These are phyloP conservation scores for Mycena crocata DNA, from an alignment of 768 basidiomycete genomes.

Conservation along the genomic window DNA sequence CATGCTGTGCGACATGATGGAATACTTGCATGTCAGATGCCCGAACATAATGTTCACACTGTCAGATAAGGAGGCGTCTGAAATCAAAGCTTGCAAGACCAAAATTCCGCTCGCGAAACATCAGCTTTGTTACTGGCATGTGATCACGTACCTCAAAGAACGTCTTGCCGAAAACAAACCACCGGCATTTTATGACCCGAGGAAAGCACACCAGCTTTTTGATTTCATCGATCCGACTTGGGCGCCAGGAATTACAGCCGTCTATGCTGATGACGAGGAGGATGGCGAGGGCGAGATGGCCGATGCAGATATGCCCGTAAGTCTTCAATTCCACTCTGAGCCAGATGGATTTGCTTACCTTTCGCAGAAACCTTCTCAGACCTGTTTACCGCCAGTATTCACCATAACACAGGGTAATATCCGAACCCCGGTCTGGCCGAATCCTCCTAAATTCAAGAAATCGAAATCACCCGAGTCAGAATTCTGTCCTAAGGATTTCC, in stretches of 20 bases:
- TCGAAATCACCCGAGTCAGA: conserved; percentile 9
- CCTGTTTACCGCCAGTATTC: conserved; percentile 31
- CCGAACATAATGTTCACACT: conserved; percentile 41
- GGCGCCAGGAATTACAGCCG: conserved; percentile 34
- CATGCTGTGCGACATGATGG: conserved; percentile 35
- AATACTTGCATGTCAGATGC: conserved; percentile 26
- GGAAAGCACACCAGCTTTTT: conserved; percentile 31
- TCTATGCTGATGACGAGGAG: conserved; percentile 26
- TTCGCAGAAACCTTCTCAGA: conserved; percentile 2
- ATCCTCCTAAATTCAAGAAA: conserved; percentile 24
- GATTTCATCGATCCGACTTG: conserved; percentile 40
- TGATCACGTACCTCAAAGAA: conserved; percentile 37
- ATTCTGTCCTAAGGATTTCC: conserved; percentile 34
- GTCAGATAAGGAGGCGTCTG: conserved; percentile 44
- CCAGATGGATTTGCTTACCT: not conserved
- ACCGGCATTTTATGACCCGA: conserved; percentile 34
- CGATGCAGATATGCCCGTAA: not conserved
- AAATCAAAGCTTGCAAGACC: conserved; percentile 40
- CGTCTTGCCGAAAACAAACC: conserved; percentile 37
- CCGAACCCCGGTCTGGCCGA: conserved; percentile 31
- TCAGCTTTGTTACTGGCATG: conserved; percentile 50
- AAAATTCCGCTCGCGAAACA: conserved; percentile 40
- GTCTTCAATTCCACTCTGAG: not conserved
- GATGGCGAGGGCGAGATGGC: conserved; percentile 25
- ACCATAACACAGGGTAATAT: conserved; percentile 23